Conservation (phyloP, 345 rosid species). For the Eucalyptus brandiana region DNA sequence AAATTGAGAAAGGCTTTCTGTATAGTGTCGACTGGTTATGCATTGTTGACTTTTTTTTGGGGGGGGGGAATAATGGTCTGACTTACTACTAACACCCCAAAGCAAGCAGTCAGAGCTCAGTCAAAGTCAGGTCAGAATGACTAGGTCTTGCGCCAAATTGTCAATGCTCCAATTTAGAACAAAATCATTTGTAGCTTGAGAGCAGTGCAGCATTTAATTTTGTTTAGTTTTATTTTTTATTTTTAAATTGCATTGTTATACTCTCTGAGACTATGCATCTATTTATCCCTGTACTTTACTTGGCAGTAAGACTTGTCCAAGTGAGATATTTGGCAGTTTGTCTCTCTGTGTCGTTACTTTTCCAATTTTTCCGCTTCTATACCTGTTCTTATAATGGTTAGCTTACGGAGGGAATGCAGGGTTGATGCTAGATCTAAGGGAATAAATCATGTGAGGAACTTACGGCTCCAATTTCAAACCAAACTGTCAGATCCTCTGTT, state of each 20-base stretch:
- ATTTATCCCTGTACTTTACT: background rate
- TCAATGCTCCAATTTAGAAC: too few species aligned
- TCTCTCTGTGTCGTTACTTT: background rate
- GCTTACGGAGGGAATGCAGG: background rate
- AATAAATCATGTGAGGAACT: background rate
- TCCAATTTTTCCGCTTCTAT: background rate
- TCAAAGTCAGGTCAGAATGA: accelerated
- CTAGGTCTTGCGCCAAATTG: too few species aligned
- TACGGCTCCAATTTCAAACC: background rate
- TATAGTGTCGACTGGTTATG: accelerated
- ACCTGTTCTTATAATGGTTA: background rate
- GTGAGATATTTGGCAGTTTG: background rate
- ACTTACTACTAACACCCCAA: too few species aligned
- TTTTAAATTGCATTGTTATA: background rate
- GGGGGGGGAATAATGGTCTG: too few species aligned
- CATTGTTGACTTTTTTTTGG: too few species aligned
- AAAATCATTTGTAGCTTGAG: too few species aligned
- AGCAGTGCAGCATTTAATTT: too few species aligned
- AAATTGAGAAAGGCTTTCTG: too few species aligned
- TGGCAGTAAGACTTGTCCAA: background rate
- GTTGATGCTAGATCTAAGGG: background rate
- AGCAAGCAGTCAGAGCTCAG: too few species aligned
- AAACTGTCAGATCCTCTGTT: background rate
- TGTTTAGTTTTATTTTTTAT: too few species aligned
- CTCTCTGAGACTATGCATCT: background rate